A percentile compares a stretch with the other conserved stretches of the same genome.
These are phyloP conservation scores for Lasiosphaeriaceae sp. DNA, from an alignment of 495 filamentous ascomycete species.

Conservation along the genomic window DNA sequence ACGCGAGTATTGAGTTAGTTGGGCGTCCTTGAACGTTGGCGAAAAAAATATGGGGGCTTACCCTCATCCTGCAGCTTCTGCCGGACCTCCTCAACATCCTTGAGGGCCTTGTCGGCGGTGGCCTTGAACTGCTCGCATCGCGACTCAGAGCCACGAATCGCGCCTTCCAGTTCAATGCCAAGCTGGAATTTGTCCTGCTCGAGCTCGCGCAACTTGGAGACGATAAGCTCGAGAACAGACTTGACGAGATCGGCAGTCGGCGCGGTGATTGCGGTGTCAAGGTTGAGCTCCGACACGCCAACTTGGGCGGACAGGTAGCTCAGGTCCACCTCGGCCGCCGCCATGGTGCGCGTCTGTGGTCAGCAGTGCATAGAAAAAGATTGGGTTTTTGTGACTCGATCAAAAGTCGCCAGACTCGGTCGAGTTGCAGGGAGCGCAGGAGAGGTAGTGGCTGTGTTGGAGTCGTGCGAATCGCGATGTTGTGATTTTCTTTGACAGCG, in stretches of 20 bases:
- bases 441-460: not conserved
- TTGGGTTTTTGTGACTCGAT: not conserved
- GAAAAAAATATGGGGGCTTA: constrained; percentile 35
- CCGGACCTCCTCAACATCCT: constrained; percentile 72
- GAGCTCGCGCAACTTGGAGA: constrained; percentile 71
- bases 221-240: constrained; percentile 61
- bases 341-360: constrained; percentile 53
- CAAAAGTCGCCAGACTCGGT: not conserved
- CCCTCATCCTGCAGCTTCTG: constrained; percentile 79
- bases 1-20: constrained; percentile 4
- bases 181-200: constrained; percentile 82
- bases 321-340: constrained; percentile 68
- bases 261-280: constrained; percentile 61
- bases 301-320: constrained; percentile 73
- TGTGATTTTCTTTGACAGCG: constrained; percentile 10
- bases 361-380: constrained; percentile 17
- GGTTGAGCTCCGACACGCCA: constrained; percentile 62
- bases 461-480: constrained; percentile 4
- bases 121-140: constrained; percentile 75
- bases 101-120: constrained; percentile 73
- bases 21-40: constrained; percentile 1
- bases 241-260: constrained; percentile 77
- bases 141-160: constrained; percentile 73
- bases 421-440: not conserved
- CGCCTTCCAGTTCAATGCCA: constrained; percentile 90